Percentiles rank a stretch among this genome's conserved stretches.
Conservation (phyloP, 2,329 filamentous ascomycete species). For the Phialophora macrospora region DNA sequence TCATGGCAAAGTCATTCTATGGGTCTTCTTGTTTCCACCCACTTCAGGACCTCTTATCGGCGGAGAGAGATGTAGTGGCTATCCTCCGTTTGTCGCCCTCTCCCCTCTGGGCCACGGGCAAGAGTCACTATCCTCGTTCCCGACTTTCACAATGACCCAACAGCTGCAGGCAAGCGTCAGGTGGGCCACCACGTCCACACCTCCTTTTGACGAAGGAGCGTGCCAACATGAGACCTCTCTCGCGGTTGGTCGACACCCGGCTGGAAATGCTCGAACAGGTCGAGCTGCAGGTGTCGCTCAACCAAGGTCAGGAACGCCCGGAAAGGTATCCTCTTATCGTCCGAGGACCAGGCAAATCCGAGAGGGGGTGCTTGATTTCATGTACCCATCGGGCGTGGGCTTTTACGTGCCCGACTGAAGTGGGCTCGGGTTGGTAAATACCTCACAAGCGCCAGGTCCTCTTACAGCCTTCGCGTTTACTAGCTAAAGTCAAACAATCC, state of each 20-base stretch:
- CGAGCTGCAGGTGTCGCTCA: background rate
- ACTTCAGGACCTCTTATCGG: background rate
- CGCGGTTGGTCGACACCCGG: background rate
- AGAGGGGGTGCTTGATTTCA: background rate
- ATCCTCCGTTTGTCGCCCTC: background rate
- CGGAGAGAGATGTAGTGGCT: background rate
- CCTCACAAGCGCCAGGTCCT: background rate
- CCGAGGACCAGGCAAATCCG: background rate
- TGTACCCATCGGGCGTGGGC: slow-evolving; percentile 1
- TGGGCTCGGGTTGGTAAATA: background rate
- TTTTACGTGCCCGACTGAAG: background rate
- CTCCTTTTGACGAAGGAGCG: background rate
- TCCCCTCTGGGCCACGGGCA: background rate
- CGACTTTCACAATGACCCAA: background rate
- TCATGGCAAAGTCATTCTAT: background rate
- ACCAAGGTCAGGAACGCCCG: background rate
- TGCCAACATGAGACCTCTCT: background rate
- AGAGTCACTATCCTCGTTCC: background rate
- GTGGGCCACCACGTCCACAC: background rate
- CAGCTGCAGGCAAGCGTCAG: background rate
- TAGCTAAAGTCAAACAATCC: slow-evolving; percentile 4
- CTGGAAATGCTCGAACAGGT: background rate
- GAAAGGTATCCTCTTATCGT: slow-evolving; percentile 1
- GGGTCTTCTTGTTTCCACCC: background rate
- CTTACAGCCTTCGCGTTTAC: background rate